Evolutionary conservation across 164 flowering plant species (phyloP).

Genomic region (Annona cherimola): DNA sequence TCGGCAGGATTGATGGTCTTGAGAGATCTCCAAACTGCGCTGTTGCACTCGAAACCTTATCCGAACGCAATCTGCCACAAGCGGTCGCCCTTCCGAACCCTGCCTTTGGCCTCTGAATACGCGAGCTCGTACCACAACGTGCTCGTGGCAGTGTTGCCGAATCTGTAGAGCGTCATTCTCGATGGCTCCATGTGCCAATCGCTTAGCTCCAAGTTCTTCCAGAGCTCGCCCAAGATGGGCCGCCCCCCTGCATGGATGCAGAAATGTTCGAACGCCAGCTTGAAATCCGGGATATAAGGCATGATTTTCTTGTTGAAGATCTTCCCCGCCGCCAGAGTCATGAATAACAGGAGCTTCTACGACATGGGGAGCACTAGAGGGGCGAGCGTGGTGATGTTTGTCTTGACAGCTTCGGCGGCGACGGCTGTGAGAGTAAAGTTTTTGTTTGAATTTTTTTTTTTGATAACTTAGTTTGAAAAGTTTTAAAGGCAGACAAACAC

Average conservation of each 20-base stretch:
- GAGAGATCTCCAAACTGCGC: constrained; percentile 74
- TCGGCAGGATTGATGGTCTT: constrained; percentile 45
- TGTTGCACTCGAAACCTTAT: constrained; percentile 78
- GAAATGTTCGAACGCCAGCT: constrained; percentile 27
- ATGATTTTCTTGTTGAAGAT: constrained; percentile 70
- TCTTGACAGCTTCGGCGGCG: constrained; percentile 79
- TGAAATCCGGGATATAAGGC: constrained; percentile 41
- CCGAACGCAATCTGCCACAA: constrained; percentile 78
- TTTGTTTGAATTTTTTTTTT: too few relatives aligned
- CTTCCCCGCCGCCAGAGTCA: constrained; percentile 54
- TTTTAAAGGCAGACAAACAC: too few relatives aligned
- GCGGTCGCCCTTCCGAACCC: constrained; percentile 60
- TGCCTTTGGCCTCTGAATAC: constrained; percentile 16
- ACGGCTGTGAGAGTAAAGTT: constrained; percentile 51
- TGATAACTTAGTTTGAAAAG: too few relatives aligned
- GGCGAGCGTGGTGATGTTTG: constrained; percentile 76
- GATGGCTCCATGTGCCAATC: constrained; percentile 92
- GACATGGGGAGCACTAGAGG: constrained; percentile 84
- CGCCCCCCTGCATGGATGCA: constrained; percentile 78
- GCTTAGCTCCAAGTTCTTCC: constrained; percentile 63
- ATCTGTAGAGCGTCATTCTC: constrained; percentile 63
- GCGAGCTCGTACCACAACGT: constrained; percentile 81
- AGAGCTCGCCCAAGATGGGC: constrained; percentile 74
- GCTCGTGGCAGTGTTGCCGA: constrained; percentile 77
- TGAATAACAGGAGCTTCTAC: constrained; percentile 66